Evolutionary conservation across 202 grass and related monocot species (phyloP).

Genomic region (Carex sylvatica): DNA sequence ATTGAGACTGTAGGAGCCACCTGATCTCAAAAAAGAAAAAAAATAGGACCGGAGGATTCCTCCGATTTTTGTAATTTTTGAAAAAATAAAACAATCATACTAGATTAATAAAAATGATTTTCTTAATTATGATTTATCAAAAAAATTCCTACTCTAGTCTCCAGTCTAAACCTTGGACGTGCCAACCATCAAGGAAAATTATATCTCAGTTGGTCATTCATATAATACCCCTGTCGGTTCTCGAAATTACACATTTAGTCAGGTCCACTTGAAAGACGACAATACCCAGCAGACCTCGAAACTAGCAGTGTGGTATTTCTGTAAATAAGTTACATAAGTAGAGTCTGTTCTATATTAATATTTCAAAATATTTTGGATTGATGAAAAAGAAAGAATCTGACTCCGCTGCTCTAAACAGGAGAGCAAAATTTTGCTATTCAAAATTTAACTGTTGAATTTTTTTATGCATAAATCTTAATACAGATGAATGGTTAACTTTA

Average conservation of each 20-base stretch:
- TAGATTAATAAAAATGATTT: too few species aligned
- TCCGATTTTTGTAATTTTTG: too few species aligned
- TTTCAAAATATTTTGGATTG: slow-evolving; percentile 10
- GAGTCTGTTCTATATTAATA: background rate
- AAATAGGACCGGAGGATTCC: too few species aligned
- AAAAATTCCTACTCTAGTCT: background rate
- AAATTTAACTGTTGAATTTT: too few species aligned
- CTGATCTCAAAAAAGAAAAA: too few species aligned
- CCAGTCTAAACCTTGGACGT: slow-evolving; percentile 6
- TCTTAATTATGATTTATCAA: too few species aligned
- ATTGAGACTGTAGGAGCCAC: too few species aligned
- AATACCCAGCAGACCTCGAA: slow-evolving; percentile 4
- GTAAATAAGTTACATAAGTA: background rate
- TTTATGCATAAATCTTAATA: too few species aligned
- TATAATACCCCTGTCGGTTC: background rate
- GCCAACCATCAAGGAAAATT: slow-evolving; percentile 14
- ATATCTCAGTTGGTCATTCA: background rate
- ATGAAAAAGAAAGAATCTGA: background rate
- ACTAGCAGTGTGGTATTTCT: background rate
- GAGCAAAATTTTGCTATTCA: too few species aligned
- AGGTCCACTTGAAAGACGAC: background rate
- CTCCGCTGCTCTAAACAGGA: too few species aligned
- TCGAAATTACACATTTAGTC: background rate
- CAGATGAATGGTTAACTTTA: too few species aligned
- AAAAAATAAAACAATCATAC: too few species aligned